Evolutionary conservation across 371 early-diverging fungal genomes (phyloP), one percentile per base, ranked within the genome.

Genomic region (Circinella umbellata): DNA sequence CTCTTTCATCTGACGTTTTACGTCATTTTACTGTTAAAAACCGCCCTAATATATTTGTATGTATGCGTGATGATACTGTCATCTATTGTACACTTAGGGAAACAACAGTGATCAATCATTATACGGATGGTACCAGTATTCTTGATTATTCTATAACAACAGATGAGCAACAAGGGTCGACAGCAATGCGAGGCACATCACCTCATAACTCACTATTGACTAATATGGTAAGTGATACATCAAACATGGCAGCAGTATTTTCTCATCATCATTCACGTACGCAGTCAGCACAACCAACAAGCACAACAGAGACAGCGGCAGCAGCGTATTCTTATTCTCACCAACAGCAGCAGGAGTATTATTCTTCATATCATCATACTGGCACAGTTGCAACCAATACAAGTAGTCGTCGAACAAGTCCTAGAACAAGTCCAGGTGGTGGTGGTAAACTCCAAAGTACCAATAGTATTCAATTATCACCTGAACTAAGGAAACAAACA

Each of bases 11-110:
- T 14, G 74, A 80, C 35, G 79, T 88, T 0, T 76, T 94, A 14
- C 78, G 84, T 17, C 85, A 88, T 2, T 86, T 94, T 37, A 80
- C 87, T 27, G 91, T 95, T 15, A 80, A 84, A 42, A 95, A 95
- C 73, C 82, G 94, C 27, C 89, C 89, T 35, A 86, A 91, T 67
- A 87, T 91, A 84, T 91, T 91, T 72, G 93, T 93, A 0, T 85
- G 86, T 60, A 86, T 85, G 18, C 82, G 86, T 17, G 76, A 85
- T 62, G 73, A 78, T 63, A 74, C 76, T 3, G 87, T 91, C 0
- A 86, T 88, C n/a, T 93, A 93, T 66, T 79, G 92, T 65, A 80
- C 84, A 39, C 66, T 92, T n/a, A 85, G 75, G 6, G 89, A 89
- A 64, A 35, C 37, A 10, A 73, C 80, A 14, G 79, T 34, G 27